Percentiles rank a stretch among this genome's conserved stretches.
Conservation (phyloP, 352 stramenopile species). For the Peronospora tabacina region DNA sequence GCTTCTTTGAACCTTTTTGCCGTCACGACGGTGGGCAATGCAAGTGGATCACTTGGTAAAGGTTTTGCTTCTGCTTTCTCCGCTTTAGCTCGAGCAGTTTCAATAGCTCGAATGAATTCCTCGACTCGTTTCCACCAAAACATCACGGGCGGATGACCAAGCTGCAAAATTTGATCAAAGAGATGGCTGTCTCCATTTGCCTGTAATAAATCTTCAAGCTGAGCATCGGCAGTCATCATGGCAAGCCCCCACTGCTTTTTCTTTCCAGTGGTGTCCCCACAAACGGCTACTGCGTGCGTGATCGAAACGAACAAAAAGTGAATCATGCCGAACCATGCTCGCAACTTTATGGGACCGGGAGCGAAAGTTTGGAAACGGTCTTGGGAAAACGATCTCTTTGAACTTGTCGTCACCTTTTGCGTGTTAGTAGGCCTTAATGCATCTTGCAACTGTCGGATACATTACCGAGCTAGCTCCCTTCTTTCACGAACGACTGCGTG, state of each 20-base stretch:
- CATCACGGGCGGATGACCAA: conserved; percentile 10
- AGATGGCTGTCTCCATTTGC: conserved; percentile 11
- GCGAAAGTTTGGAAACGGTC: no score
- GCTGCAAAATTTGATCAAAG: conserved; percentile 6
- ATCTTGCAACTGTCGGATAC: no score
- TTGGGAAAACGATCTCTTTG: no score
- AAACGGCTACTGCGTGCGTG: no score
- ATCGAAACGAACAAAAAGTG: no score
- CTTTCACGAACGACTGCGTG: no score
- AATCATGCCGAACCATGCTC: no score
- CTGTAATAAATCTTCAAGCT: conserved; percentile 20
- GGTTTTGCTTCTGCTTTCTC: background rate
- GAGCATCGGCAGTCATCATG: conserved; percentile 18
- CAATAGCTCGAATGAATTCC: conserved; percentile 14
- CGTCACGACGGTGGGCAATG: conserved; percentile 13
- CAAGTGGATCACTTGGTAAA: conserved; percentile 9
- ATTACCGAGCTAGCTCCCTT: no score
- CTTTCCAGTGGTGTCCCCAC: no score
- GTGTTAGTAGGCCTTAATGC: no score
- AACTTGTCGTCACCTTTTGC: no score
- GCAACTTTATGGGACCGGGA: no score
- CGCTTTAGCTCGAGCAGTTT: conserved; percentile 11
- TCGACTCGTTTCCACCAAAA: conserved; percentile 14
- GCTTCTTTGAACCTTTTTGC: conserved; percentile 19
- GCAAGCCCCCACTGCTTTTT: background rate